Conservation (phyloP, 2,329 filamentous ascomycete genomes). For the Metarhizium rileyi region DNA sequence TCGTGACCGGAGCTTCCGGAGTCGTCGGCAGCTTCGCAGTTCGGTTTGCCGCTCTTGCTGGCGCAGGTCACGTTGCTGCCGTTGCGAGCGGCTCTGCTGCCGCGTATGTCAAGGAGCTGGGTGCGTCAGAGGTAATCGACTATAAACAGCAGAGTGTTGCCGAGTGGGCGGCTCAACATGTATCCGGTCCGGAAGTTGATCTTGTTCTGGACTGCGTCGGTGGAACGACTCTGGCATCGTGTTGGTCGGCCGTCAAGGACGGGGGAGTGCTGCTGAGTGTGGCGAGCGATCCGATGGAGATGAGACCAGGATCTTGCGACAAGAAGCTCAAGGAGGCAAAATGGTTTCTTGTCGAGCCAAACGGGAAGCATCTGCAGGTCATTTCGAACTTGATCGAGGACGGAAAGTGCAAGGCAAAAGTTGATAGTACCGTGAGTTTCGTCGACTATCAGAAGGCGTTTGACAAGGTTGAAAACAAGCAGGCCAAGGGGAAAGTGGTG, state of each 20-base stretch:
- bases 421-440: conserved; percentile 27
- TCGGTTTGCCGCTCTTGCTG: conserved; percentile 24
- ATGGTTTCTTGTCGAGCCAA: conserved; percentile 27
- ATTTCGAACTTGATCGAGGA: conserved; percentile 22
- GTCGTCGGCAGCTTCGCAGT: conserved; percentile 28
- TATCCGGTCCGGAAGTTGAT: conserved; percentile 17
- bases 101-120: conserved; percentile 18
- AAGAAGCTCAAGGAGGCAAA: conserved; percentile 19
- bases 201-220: conserved; percentile 25
- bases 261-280: conserved; percentile 23
- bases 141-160: conserved; percentile 18
- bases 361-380: conserved; percentile 22
- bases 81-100: conserved; percentile 19
- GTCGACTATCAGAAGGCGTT: conserved; percentile 26
- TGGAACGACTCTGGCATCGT: conserved; percentile 19
- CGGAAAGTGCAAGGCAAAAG: conserved; percentile 18
- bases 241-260: conserved; percentile 23
- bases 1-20: conserved; percentile 27
- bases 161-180: conserved; percentile 19
- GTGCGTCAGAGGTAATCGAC: conserved; percentile 25
- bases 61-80: conserved; percentile 22
- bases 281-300: conserved; percentile 16
- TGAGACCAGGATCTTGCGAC: conserved; percentile 16
- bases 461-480: conserved; percentile 22
- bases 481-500: conserved; percentile 26